Base-by-base conservation (phyloP, 345 rosid genomes). In the Eutrema yunnanense region DNA sequence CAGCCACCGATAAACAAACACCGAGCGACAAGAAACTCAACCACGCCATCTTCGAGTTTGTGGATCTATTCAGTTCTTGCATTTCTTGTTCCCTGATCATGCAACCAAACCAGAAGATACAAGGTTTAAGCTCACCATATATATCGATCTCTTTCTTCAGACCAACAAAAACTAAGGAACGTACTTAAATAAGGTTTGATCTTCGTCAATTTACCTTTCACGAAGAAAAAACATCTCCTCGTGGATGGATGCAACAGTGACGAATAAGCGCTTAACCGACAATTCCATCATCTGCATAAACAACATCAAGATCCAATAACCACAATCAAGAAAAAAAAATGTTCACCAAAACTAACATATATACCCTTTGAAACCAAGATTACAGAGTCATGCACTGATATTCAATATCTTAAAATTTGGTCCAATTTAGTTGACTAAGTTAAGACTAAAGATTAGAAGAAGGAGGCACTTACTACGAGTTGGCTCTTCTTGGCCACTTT, bases 171-270 rank as follows among this genome's bases (percentile, higher is more conserved):
- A 37, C 33, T 6, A 56, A 58, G 6, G 12, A 22, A 22, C 6
- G 4, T 3, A 19, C 1, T 19, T 56, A 8, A 22, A 52, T 14
- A 6, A 27, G 8, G 0, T 19, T 51, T 12, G 2, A 43, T 27
- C 34, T 6, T 54, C 33, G 49, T 54, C 9, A 30, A 67, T 41
- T 70, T 81, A 91, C 97, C 98, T 89, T 73, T 82, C 88, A 6
- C 95, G 92, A 2, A 94, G 88, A 76, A 81, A 84, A 73, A 70
- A 84, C 88, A 89, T 94, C 81, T 94, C 98, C 4, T 89, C 89
- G 9, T 85, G 90, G 73, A 94, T 87, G 30, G 83, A 75, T 30
- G 33, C 37, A 38, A 87, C 85, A 8, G 86, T 89, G 10, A 91
- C 97, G 32, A 78, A 46, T 74, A 91, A 47, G 56, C 79, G 84